Evolutionary conservation across 2,329 filamentous ascomycete species (phyloP), one percentile per base, ranked within the genome.

Genomic region (Phialophora macrospora): DNA sequence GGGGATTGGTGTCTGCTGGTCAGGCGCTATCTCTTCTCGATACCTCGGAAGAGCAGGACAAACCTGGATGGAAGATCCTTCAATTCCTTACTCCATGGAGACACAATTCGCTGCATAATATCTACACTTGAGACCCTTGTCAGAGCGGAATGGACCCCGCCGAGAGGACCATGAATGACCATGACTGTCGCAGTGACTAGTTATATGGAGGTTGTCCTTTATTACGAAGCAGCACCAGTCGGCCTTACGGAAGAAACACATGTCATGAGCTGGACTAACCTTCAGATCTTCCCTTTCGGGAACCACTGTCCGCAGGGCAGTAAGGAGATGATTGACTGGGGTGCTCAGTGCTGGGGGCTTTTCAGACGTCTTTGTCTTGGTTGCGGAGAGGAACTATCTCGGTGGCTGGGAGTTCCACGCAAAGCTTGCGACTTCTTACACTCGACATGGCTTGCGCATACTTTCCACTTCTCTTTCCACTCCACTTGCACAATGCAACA

Each of bases 1-100:
- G 24, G n/a, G 57, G 24, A 26, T 52, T 22, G 28, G 44, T 30
- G 49, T 56, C 65, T 67, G 65, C 65, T 38, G 65, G 65, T 48
- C 58, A 51, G 56, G 57, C 59, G 11, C 32, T 2, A 44, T 51
- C 38, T n/a, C 28, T 7, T 32, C 30, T 46, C 55, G 30, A 48
- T 17, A 17, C 30, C 22, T 12, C 8, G 24, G 52, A 34, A 4
- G 28, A 17, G 28, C 22, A 20, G 17, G 8, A 9, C 12, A 24
- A n/a, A 9, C 24, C 28, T 32, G 24, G 52, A 30, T 55, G 52
- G 28, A 17, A 17, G 8, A 34, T 6, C 24, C 26, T 32, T n/a
- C 52, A 24, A 17, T 55, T 4, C 12, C 28, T 14, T 32, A n/a
- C 4, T 5, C 3, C 22, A 22, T 2, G 26, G 26, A 30, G 24